Base-by-base conservation (phyloP, 495 filamentous ascomycete species). In the Penicillium desertorum region DNA sequence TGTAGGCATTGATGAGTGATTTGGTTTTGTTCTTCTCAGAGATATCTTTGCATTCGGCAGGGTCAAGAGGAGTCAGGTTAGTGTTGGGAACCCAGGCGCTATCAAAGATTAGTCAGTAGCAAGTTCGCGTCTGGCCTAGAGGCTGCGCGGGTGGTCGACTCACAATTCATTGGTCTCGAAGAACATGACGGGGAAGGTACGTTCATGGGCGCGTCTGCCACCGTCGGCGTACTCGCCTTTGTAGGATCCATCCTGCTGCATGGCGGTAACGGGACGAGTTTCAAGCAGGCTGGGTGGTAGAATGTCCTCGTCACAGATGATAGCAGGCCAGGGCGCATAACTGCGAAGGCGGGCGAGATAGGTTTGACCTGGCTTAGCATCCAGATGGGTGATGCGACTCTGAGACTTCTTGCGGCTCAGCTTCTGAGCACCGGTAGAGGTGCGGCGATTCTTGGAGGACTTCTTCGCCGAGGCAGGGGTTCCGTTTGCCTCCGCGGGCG, bases 141-240 rank as follows among this genome's bases (percentile, higher is more conserved):
- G 29, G 39, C 19, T 8, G 19, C 14, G 17, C 32, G 29, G 45
- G 17, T 20, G 25, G 23, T 25, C 19, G 45, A 86, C 92, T 81
- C 76, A 97, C 92, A 97, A 97, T 79, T 96, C 91, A 69, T 96
- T 95, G 52, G 91, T 95, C 56, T 85, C 79, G 53, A 97, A 77
- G 72, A 94, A 97, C 92, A 96, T 96, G 60, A 97, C 85, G 3
- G 92, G 91, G 69, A 88, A 96, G 5, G 88, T 91, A 42, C 92
- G 82, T 70, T 96, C 91, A 39, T 84, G 81, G 17, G 79, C 86
- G 53, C 90, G 88, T 77, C 91, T 92, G 57, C 87, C 91, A 56
- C 84, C 91, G 63, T 94, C 90, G 27, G 83, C 82, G 67, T 88
- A 93, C 61, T 91, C 90, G 46, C 89, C 88, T 46, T 88, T 85